A percentile compares a stretch with the other conserved stretches of the same genome.
Conservation (phyloP, 2,329 filamentous ascomycete genomes). For the Trichoderma sp. region DNA sequence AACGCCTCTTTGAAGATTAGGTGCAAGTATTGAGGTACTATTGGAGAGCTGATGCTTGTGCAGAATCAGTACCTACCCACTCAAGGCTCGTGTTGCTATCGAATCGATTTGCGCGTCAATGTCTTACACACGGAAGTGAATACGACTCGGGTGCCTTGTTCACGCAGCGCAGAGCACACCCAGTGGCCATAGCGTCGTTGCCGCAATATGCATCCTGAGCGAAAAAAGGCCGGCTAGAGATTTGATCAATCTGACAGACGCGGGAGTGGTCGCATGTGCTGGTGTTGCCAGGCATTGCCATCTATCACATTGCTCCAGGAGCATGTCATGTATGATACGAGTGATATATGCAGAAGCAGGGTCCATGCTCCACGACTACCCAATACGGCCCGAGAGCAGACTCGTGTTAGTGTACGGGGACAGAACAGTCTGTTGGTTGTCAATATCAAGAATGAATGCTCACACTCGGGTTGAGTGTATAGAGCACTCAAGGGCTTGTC, state of each 20-base stretch:
- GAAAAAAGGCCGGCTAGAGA: conserved; percentile 11
- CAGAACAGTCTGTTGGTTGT: too few relatives aligned
- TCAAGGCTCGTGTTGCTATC: not conserved
- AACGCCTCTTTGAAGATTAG: not conserved
- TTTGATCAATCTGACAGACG: conserved; percentile 12
- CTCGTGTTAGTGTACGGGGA: not conserved
- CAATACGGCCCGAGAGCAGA: not conserved
- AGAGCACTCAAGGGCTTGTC: too few relatives aligned
- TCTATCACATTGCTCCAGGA: not conserved
- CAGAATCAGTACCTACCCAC: too few relatives aligned
- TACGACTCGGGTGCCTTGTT: not conserved
- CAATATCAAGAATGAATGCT: too few relatives aligned
- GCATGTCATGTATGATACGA: not conserved
- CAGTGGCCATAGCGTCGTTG: conserved; percentile 3
- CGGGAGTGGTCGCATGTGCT: conserved; percentile 14
- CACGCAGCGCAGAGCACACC: not conserved
- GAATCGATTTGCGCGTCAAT: not conserved
- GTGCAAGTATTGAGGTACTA: not conserved
- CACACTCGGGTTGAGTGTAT: too few relatives aligned
- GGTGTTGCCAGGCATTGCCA: too few relatives aligned
- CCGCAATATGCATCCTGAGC: conserved; percentile 17
- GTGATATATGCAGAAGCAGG: not conserved
- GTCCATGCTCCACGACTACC: not conserved
- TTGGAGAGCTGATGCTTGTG: not conserved
- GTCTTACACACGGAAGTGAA: not conserved